Conservation (phyloP, 2,329 filamentous ascomycete genomes). For the Claviceps sp. region DNA sequence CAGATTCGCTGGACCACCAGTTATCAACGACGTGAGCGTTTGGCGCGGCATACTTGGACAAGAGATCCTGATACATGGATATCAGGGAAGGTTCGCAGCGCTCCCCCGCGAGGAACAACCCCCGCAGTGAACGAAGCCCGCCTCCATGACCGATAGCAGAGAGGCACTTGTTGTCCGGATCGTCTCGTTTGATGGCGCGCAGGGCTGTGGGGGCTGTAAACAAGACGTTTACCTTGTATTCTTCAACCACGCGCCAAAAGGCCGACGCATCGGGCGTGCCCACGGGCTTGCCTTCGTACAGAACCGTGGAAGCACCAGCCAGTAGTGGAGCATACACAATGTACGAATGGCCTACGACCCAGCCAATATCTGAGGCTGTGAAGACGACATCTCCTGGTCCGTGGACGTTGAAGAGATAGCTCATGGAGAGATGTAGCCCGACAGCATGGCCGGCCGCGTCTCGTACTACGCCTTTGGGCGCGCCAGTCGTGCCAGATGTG, state of each 20-base stretch:
- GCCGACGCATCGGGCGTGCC: slow-evolving; percentile 78
- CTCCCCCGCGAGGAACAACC: slow-evolving; percentile 78
- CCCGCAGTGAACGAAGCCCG: slow-evolving; percentile 58
- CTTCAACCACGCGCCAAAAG: slow-evolving; percentile 77
- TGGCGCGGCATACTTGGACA: slow-evolving; percentile 50
- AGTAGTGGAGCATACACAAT: slow-evolving; percentile 83
- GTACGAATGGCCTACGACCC: slow-evolving; percentile 59
- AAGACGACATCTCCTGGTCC: slow-evolving; percentile 67
- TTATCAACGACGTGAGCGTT: slow-evolving; percentile 45
- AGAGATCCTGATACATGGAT: slow-evolving; percentile 62
- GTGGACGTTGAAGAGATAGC: slow-evolving; percentile 69
- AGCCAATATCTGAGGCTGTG: slow-evolving; percentile 77
- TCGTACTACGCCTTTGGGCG: slow-evolving; percentile 71
- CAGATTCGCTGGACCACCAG: slow-evolving; percentile 49
- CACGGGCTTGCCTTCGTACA: slow-evolving; percentile 90
- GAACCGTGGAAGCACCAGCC: slow-evolving; percentile 69
- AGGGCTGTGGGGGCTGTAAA: slow-evolving; percentile 84
- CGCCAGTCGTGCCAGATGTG: slow-evolving; percentile 70
- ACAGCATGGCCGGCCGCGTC: slow-evolving; percentile 82
- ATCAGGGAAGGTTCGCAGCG: slow-evolving; percentile 80
- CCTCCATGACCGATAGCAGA: slow-evolving; percentile 48
- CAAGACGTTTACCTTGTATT: slow-evolving; percentile 71
- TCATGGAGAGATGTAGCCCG: slow-evolving; percentile 67
- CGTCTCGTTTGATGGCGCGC: slow-evolving; percentile 74
- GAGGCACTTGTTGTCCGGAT: slow-evolving; percentile 59